Conservation (phyloP, 108 stramenopile genomes). For the Discostella stelligeroides region DNA sequence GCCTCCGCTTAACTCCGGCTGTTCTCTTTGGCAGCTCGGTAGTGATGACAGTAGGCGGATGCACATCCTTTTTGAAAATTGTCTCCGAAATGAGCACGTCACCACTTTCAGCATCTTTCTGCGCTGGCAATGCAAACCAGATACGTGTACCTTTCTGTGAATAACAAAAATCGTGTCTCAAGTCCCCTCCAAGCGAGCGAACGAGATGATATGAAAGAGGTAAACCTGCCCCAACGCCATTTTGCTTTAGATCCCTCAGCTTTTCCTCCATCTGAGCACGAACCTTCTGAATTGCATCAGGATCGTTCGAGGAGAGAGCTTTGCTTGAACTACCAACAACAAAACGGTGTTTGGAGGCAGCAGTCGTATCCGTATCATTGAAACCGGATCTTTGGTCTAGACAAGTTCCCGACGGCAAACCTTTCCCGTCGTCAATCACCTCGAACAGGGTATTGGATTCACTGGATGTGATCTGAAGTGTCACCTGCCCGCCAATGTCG, state of each 20-base stretch:
- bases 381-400: slow-evolving; percentile 9
- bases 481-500: slow-evolving; percentile 13
- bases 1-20: slow-evolving; percentile 12
- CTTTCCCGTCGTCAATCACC: slow-evolving; percentile 37
- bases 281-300: slow-evolving; percentile 26
- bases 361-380: background rate
- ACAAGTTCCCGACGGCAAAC: slow-evolving; percentile 38
- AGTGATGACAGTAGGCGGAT: slow-evolving; percentile 18
- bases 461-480: slow-evolving; percentile 20
- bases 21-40: background rate
- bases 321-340: slow-evolving; percentile 7
- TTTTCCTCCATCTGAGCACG: slow-evolving; percentile 34
- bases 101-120: background rate
- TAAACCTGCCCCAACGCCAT: slow-evolving; percentile 43
- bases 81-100: slow-evolving; percentile 20
- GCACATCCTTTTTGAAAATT: slow-evolving; percentile 11
- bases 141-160: slow-evolving; percentile 17
- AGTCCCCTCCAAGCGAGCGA: slow-evolving; percentile 45
- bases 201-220: slow-evolving; percentile 55
- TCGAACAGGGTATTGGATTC: slow-evolving; percentile 14
- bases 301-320: slow-evolving; percentile 8
- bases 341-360: slow-evolving; percentile 15
- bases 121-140: slow-evolving; percentile 22
- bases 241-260: slow-evolving; percentile 20
- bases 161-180: slow-evolving; percentile 31